Percentiles rank a stretch among this genome's conserved stretches.
These are phyloP conservation scores for Barnettozyma hawaiiensis DNA, from an alignment of 1,139 yeast genomes.

Conservation along the genomic window DNA sequence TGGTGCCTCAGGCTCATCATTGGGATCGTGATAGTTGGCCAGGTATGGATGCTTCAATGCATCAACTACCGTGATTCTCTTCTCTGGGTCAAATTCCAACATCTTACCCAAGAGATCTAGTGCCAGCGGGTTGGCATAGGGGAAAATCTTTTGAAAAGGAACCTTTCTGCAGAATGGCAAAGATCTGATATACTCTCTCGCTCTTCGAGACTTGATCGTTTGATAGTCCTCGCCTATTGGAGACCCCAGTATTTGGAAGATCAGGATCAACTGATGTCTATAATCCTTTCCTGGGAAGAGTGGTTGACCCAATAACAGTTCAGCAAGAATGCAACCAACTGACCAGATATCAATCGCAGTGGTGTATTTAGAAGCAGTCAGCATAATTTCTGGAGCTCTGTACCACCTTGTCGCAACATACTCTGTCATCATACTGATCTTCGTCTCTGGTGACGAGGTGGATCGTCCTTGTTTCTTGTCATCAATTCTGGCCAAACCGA, in stretches of 20 bases:
- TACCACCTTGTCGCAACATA: conserved; percentile 81
- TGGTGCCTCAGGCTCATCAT: conserved; percentile 60
- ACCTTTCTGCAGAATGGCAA: conserved; percentile 49
- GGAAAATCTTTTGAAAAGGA: conserved; percentile 40
- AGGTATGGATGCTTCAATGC: conserved; percentile 67
- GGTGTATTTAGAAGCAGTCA: conserved; percentile 62
- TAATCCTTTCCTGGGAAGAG: conserved; percentile 79
- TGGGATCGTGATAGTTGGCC: conserved; percentile 60
- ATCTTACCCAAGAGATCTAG: conserved; percentile 55
- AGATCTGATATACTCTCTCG: conserved; percentile 54
- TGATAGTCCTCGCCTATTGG: conserved; percentile 54
- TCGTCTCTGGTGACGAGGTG: conserved; percentile 32
- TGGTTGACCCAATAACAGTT: conserved; percentile 51
- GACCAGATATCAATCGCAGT: conserved; percentile 77
- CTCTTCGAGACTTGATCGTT: conserved; percentile 54
- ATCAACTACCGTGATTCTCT: conserved; percentile 57
- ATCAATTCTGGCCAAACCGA: conserved; percentile 81
- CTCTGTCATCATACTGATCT: conserved; percentile 54
- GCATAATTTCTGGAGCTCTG: conserved; percentile 75
- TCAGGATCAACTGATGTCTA: conserved; percentile 57
- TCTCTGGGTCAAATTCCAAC: conserved; percentile 58
- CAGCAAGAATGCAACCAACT: conserved; percentile 72
- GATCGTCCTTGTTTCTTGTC: conserved; percentile 79
- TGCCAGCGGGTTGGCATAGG: conserved; percentile 50
- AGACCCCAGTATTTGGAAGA: conserved; percentile 59